Percentiles rank a stretch among this genome's conserved stretches.
Conservation (phyloP, 306 rosid genomes). For the Dryas octopetala region DNA sequence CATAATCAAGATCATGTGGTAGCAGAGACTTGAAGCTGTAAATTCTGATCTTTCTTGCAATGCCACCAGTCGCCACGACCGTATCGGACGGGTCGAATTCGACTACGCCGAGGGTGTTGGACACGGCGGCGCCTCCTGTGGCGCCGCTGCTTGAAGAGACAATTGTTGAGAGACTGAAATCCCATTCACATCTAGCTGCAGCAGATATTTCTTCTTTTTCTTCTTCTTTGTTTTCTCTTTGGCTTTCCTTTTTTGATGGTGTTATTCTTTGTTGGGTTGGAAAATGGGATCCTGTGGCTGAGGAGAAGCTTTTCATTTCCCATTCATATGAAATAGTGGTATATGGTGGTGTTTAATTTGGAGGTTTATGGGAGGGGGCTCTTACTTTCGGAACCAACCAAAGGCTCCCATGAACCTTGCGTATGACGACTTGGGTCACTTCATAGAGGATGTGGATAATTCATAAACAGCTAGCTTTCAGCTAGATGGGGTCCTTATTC, state of each 20-base stretch:
- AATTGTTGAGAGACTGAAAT: slow-evolving; percentile 39
- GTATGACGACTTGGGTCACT: neutral
- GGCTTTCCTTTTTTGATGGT: slow-evolving; percentile 3
- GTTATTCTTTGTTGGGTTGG: slow-evolving; percentile 2
- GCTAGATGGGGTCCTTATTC: neutral
- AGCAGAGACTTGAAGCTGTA: slow-evolving; percentile 32
- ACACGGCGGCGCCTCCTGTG: neutral
- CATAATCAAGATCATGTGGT: neutral
- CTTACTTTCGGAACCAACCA: slow-evolving; percentile 22
- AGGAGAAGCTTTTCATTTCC: slow-evolving; percentile 46
- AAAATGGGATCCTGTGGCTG: slow-evolving; percentile 29
- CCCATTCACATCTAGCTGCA: slow-evolving; percentile 37
- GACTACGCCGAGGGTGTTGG: slow-evolving; percentile 52
- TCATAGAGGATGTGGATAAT: slow-evolving; percentile 14
- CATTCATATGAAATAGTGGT: slow-evolving; percentile 37
- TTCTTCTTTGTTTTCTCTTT: neutral
- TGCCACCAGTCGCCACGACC: slow-evolving; percentile 58
- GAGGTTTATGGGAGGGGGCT: slow-evolving; percentile 6
- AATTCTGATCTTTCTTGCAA: slow-evolving; percentile 50
- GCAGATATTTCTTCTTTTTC: neutral
- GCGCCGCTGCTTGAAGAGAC: slow-evolving; percentile 32
- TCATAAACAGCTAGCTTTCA: neutral
- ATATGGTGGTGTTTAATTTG: slow-evolving; percentile 6
- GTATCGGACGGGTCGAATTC: slow-evolving; percentile 49
- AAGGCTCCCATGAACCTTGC: slow-evolving; percentile 28